phyloP scores from a whole-genome alignment of 2,329 filamentous ascomycete genomes.

The Boeremia exigua region DNA sequence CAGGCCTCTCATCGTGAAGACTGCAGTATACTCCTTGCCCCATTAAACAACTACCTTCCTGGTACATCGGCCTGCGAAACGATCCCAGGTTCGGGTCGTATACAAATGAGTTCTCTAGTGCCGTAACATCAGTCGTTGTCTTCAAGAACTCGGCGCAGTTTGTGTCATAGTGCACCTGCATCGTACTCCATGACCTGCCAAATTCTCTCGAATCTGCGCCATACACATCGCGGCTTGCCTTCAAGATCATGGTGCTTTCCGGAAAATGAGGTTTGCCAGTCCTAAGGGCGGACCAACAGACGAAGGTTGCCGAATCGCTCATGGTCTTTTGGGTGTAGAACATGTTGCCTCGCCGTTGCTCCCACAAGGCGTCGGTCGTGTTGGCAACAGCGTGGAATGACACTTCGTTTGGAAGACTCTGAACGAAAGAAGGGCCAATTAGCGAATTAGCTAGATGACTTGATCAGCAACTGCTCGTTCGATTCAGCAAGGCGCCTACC shows the following conservation, averaged over 20 bases:
- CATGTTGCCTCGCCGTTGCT: not conserved
- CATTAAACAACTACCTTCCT: constrained; percentile 23
- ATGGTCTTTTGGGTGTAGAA: not conserved
- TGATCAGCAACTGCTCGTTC: not conserved
- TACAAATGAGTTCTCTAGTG: constrained; percentile 7
- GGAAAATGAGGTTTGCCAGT: constrained; percentile 29
- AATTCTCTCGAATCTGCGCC: not conserved
- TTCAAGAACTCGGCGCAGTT: constrained; percentile 22
- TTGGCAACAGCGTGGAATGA: constrained; percentile 19
- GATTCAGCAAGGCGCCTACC: not conserved
- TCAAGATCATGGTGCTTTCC: not conserved
- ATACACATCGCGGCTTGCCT: not conserved
- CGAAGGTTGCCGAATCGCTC: not conserved
- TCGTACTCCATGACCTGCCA: constrained; percentile 18
- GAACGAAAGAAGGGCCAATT: constrained; percentile 32
- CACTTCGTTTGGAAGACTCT: constrained; percentile 18
- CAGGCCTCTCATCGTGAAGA: constrained; percentile 8
- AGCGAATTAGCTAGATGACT: constrained; percentile 30
- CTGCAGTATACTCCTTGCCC: constrained; percentile 15
- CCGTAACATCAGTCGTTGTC: constrained; percentile 14
- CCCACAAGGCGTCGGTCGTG: not conserved
- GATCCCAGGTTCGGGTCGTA: not conserved
- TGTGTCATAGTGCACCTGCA: constrained; percentile 25
- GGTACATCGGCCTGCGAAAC: constrained; percentile 1
- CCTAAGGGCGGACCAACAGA: constrained; percentile 35